These are phyloP conservation scores for Flaveria brownii DNA, from an alignment of 129 eudicot genomes.

Conservation along the genomic window DNA sequence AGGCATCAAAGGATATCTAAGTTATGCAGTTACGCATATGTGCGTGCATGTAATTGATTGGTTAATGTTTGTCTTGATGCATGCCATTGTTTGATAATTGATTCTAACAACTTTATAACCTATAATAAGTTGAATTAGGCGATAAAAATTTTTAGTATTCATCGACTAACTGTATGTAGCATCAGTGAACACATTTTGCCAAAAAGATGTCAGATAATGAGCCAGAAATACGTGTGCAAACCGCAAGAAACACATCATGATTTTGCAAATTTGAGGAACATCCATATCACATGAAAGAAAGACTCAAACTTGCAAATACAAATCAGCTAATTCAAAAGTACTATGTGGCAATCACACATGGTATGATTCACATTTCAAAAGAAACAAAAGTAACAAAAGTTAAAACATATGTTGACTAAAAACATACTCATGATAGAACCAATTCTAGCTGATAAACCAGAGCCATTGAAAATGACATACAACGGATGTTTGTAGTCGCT, in stretches of 20 bases:
- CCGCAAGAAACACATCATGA: neutral
- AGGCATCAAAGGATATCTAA: too few species aligned
- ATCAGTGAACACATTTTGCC: too few species aligned
- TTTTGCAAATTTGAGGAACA: neutral
- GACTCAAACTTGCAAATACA: constrained; percentile 21
- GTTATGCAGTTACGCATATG: too few species aligned
- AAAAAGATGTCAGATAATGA: too few species aligned
- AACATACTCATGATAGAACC: constrained; percentile 25
- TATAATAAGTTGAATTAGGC: too few species aligned
- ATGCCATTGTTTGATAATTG: too few species aligned
- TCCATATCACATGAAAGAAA: neutral
- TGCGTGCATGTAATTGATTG: too few species aligned
- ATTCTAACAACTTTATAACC: too few species aligned
- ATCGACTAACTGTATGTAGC: too few species aligned
- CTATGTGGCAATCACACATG: neutral
- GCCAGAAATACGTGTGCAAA: neutral
- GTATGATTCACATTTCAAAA: constrained; percentile 15
- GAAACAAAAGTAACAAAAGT: constrained; percentile 21
- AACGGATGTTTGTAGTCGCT: constrained; percentile 2
- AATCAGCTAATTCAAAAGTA: constrained; percentile 8
- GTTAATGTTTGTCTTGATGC: too few species aligned
- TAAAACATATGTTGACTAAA: constrained; percentile 25
- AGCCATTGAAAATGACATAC: constrained; percentile 6
- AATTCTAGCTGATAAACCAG: constrained; percentile 10
- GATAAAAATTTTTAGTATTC: too few species aligned